Evolutionary conservation across 2,329 filamentous ascomycete genomes (phyloP).

Genomic region (Calonectria pauciramosa): DNA sequence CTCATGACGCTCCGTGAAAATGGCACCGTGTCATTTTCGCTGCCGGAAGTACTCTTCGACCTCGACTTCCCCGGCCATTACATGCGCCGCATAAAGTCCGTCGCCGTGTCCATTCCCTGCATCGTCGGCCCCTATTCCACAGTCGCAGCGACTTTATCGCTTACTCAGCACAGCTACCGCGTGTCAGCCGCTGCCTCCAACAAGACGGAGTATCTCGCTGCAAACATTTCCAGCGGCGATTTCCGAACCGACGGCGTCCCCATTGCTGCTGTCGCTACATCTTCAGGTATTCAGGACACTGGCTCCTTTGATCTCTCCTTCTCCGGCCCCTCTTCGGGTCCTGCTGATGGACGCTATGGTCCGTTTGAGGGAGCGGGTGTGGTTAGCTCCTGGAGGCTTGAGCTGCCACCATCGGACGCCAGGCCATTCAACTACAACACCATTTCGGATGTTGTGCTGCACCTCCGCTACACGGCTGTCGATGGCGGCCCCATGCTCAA

Average conservation of each 20-base stretch:
- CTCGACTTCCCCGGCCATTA: constrained; percentile 58
- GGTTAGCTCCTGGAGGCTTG: too few relatives aligned
- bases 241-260: neutral
- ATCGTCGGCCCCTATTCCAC: neutral
- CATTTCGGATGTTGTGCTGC: neutral
- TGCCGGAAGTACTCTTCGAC: constrained; percentile 52
- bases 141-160: neutral
- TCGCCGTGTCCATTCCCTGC: neutral
- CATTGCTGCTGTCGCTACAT: neutral
- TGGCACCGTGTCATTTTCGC: too few relatives aligned
- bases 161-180: neutral
- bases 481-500: too few relatives aligned
- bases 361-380: neutral
- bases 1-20: too few relatives aligned
- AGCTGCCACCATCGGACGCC: too few relatives aligned
- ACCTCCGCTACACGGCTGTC: neutral
- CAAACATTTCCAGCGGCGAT: neutral
- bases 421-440: neutral
- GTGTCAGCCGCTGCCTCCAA: too few relatives aligned
- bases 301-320: neutral
- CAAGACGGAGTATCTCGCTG: too few relatives aligned
- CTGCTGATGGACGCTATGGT: neutral
- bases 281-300: neutral
- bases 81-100: neutral
- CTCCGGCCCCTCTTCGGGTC: neutral